Evolutionary conservation across 495 filamentous ascomycete species (phyloP).

Genomic region (Cercophora samala): DNA sequence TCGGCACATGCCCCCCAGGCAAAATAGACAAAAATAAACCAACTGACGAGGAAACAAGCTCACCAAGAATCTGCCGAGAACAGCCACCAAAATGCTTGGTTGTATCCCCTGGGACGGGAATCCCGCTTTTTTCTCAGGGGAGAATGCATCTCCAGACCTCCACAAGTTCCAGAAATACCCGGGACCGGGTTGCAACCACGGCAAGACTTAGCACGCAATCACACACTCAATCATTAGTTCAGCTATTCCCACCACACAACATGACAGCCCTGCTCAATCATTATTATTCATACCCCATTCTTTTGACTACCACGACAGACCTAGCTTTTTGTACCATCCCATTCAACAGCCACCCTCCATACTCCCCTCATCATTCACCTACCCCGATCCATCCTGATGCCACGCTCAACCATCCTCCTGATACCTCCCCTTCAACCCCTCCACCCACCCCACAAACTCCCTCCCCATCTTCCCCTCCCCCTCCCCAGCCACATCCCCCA

Average conservation of each 20-base stretch:
- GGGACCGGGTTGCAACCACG: background rate
- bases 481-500: conserved; percentile 74
- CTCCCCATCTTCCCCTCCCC: conserved; percentile 63
- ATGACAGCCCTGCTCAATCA: background rate
- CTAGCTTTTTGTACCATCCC: background rate
- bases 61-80: background rate
- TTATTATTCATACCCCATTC: background rate
- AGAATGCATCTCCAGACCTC: background rate
- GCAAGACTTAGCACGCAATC: background rate
- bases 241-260: background rate
- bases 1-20: background rate
- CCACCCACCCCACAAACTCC: conserved; percentile 70
- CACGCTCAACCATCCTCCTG: conserved; percentile 37
- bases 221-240: background rate
- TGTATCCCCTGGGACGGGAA: background rate
- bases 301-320: background rate
- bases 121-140: background rate
- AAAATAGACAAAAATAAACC: background rate
- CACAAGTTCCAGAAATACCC: background rate
- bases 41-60: background rate
- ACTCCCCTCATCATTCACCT: too few species aligned
- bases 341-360: background rate
- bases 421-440: conserved; percentile 51
- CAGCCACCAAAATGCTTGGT: background rate
- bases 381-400: background rate